A percentile compares a stretch with the other conserved stretches of the same genome.
Evolutionary conservation across 257 asterid species (phyloP).

Genomic region (Mitragyna speciosa): DNA sequence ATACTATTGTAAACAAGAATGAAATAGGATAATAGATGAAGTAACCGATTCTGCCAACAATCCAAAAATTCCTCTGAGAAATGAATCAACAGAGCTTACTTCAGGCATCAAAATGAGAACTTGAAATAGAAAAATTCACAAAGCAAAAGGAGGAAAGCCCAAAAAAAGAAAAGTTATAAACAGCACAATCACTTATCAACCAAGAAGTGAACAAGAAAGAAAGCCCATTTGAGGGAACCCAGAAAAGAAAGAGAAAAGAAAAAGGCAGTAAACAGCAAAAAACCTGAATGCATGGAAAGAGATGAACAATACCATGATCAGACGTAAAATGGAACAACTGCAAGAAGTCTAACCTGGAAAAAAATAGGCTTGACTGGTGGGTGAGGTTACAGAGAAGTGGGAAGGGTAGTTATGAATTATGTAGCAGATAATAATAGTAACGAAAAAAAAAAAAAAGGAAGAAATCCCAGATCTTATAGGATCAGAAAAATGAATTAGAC

Average conservation of each 20-base stretch:
- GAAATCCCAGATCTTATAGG: slow-evolving; percentile 5
- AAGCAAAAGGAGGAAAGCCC: not conserved
- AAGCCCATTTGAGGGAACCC: not conserved
- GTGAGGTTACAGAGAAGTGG: not conserved
- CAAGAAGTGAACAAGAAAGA: not conserved
- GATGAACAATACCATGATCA: not conserved
- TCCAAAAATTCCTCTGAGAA: not conserved
- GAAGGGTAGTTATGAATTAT: not conserved
- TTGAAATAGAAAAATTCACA: not conserved
- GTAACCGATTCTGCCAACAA: slow-evolving; percentile 6
- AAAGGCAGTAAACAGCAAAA: not conserved
- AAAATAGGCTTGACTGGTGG: not conserved
- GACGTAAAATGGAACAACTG: not conserved
- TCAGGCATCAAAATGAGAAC: slow-evolving; percentile 1
- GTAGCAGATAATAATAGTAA: not conserved
- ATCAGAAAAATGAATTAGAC: no score
- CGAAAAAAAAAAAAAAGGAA: not conserved
- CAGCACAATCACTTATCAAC: not conserved
- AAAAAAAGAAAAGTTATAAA: not conserved
- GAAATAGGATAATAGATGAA: not conserved
- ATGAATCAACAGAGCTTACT: not conserved
- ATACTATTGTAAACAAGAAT: not conserved
- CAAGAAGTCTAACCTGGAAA: not conserved
- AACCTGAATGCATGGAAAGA: slow-evolving; percentile 1
- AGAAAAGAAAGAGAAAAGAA: not conserved